Percentiles rank a stretch among this genome's conserved stretches.
These are phyloP conservation scores for Hericium coralloides DNA, from an alignment of 768 basidiomycete genomes.

Conservation along the genomic window DNA sequence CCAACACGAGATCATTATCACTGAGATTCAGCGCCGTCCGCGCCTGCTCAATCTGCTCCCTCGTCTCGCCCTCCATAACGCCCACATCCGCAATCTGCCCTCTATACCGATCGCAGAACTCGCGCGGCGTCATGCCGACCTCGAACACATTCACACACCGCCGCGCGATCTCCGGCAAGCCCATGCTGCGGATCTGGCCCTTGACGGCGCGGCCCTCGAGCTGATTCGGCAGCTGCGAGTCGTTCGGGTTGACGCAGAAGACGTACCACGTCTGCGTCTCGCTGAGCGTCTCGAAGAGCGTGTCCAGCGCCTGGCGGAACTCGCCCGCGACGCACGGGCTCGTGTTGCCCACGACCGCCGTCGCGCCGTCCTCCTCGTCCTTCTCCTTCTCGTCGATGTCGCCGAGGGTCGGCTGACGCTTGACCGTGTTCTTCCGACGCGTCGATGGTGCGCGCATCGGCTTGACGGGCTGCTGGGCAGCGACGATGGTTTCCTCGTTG, in stretches of 20 bases:
- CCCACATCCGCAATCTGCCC: slow-evolving; percentile 52
- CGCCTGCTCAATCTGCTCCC: slow-evolving; percentile 53
- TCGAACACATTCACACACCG: slow-evolving; percentile 63
- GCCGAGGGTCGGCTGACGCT: slow-evolving; percentile 45
- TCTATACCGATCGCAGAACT: slow-evolving; percentile 79
- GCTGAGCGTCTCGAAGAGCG: slow-evolving; percentile 77
- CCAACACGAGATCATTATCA: slow-evolving; percentile 72
- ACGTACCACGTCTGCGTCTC: slow-evolving; percentile 90
- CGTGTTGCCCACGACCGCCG: slow-evolving; percentile 23
- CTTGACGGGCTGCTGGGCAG: slow-evolving; percentile 88
- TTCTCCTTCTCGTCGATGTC: slow-evolving; percentile 42
- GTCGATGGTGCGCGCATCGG: slow-evolving; percentile 93
- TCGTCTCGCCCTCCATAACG: slow-evolving; percentile 49
- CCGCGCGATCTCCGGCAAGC: slow-evolving; percentile 69
- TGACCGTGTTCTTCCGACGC: slow-evolving; percentile 66
- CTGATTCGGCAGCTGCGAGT: slow-evolving; percentile 90
- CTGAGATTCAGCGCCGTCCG: slow-evolving; percentile 44
- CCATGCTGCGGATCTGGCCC: slow-evolving; percentile 79
- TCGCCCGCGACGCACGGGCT: slow-evolving; percentile 80
- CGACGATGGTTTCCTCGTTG: slow-evolving; percentile 92
- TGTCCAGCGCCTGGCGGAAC: slow-evolving; percentile 78
- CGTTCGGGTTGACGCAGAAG: slow-evolving; percentile 92
- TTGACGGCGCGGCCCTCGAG: slow-evolving; percentile 88
- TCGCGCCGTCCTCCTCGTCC: slow-evolving; percentile 25
- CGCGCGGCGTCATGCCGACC: slow-evolving; percentile 76